Base-by-base conservation (phyloP, 495 filamentous ascomycete species). In the Penicillium alfredii region DNA sequence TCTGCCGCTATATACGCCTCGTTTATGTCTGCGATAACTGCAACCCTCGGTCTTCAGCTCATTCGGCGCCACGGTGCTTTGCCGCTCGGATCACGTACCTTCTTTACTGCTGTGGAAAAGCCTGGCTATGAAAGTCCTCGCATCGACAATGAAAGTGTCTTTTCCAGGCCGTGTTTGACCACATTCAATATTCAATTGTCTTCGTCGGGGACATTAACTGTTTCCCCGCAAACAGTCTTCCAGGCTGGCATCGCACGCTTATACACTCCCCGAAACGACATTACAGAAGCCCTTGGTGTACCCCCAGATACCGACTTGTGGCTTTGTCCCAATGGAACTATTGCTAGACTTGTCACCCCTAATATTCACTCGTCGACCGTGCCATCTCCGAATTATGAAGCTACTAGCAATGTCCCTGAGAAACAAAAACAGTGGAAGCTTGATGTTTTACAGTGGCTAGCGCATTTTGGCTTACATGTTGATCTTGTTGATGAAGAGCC, bases 271-370 rank as follows among this genome's bases (percentile, higher is more conserved):
- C 45, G 35, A 4, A 45, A 45, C 20, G 33, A 51, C n/a, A 44
- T 43, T 23, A 13, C 47, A 13, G 45, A 56, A 14, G 6, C 52
- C 8, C 26, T 41, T 2, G 44, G 47, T 23, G 33, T 51, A 6
- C 46, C 49, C 6, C 46, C 57, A 20, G 64, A 59, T 3, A 49
- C 49, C 1, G 67, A 71, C 41, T 40, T 76, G n/a, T 74, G 70
- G 70, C 57, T 76, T 12, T 64, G 66, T 25, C 72, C 72, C 3
- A 65, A 61, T 28, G 70, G 72, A 13, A 65, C 64, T 10, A 55
- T 73, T 42, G 69, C 69, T 4, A 63, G 63, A 33, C 51, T 71
- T 30, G 55, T 68, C 20, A 46, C 56, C 0, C 40, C 53, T 1
- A 56, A 55, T 24, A 33, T 53, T 12, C 50, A 49, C 22, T 35